A percentile compares a stretch with the other conserved stretches of the same genome.
Evolutionary conservation across 2,329 filamentous ascomycete genomes (phyloP).

Genomic region (Trichoderma gracile): DNA sequence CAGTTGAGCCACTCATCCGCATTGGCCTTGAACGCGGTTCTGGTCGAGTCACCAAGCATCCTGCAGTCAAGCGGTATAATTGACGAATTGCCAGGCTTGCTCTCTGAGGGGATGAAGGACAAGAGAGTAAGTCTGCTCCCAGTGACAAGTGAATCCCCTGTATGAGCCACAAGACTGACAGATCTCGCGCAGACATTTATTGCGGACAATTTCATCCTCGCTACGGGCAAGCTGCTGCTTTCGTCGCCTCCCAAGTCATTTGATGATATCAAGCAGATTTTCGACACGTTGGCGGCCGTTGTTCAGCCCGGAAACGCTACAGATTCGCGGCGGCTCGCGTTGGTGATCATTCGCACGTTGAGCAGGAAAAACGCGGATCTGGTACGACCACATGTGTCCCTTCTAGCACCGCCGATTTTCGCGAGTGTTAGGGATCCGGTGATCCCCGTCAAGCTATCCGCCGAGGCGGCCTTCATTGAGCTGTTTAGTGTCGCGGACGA

Average conservation of each 20-base stretch:
- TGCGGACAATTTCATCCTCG: conserved; percentile 83
- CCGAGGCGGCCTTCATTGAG: conserved; percentile 90
- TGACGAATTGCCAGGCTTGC: conserved; percentile 73
- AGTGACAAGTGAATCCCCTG: neutral
- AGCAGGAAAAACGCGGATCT: conserved; percentile 77
- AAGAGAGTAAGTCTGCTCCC: conserved; percentile 62
- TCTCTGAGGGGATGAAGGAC: conserved; percentile 76
- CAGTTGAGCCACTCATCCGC: conserved; percentile 77
- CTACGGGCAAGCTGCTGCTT: conserved; percentile 87
- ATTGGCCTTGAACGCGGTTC: conserved; percentile 82
- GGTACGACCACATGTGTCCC: conserved; percentile 74
- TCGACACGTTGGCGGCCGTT: conserved; percentile 72
- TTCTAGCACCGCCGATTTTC: conserved; percentile 84
- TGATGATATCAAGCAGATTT: conserved; percentile 75
- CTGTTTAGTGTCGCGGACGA: conserved; percentile 89
- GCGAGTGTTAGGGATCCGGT: conserved; percentile 85
- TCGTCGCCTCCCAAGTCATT: conserved; percentile 67
- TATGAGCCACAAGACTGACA: neutral
- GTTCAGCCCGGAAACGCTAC: conserved; percentile 76
- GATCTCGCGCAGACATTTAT: conserved; percentile 65
- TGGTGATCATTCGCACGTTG: conserved; percentile 86
- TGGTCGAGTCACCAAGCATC: conserved; percentile 74
- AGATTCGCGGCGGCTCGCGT: conserved; percentile 80
- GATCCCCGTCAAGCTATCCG: conserved; percentile 92
- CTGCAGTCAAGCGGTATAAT: conserved; percentile 66